Base-by-base conservation (phyloP, 352 stramenopile species). In the Elongisporangium anandrum region DNA sequence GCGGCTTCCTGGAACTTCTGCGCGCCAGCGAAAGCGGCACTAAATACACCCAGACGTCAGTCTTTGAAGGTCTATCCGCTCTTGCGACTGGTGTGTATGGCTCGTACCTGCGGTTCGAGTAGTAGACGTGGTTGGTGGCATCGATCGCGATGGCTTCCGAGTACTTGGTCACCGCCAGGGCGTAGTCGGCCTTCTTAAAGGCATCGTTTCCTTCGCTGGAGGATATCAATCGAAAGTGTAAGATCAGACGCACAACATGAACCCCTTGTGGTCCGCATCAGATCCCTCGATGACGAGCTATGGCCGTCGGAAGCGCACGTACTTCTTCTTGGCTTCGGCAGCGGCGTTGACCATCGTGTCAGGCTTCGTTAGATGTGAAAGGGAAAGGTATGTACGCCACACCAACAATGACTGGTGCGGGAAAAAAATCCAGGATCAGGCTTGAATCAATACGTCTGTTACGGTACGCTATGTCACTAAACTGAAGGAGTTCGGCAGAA, bases 161-260 rank as follows among this genome's bases (percentile, higher is more conserved):
- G 86, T 98, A 98, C 65, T 96, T 98, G 22, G 73, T 80, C 50
- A 98, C 92, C 57, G 95, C 95, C 29, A 77, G 69, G 9, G 72
- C 65, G 67, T 97, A 98, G 65, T 98, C 82, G 53, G 87, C 79
- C 24, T 75, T 70, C 76, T 98, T 98, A 75, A 98, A 98, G 68
- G 91, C 95, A 29, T 92, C 85, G 75, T 98, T 98, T 59, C 95
- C 95, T 77, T 98, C 91, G 67, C 85, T 95, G 50, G 19, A 55
- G 1, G 20, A 17, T 9, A 61, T 26, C 13, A 50, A 15, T 22
- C 9, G 16, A 13, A 34, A 34, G 24, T 49, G 47, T 49, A 13
- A 61, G 21, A 22, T 34, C 45, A 0, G 19, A 20, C 55, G 41
- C 3, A 34, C 13, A 23, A 20, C 3, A 19, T 9, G 6, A 10